Conservation (phyloP, 1,284 basidiomycete species). For the Mycena citricolor region DNA sequence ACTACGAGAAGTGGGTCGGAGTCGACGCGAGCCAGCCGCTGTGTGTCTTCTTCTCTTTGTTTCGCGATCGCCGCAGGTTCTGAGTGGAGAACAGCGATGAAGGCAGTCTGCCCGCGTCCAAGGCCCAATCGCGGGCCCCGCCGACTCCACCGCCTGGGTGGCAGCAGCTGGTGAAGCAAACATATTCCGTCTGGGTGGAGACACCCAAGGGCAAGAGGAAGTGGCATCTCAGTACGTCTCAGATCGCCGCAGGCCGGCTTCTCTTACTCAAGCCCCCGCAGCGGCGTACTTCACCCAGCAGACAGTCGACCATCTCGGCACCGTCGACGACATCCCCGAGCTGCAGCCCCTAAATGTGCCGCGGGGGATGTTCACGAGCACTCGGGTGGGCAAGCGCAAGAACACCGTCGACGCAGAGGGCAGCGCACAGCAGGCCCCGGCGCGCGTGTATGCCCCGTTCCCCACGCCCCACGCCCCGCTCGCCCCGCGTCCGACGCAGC, state of each 20-base stretch:
- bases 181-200: constrained; percentile 72
- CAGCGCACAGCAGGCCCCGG: constrained; percentile 26
- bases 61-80: constrained; percentile 11
- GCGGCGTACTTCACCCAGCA: constrained; percentile 78
- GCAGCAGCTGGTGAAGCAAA: constrained; percentile 76
- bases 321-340: constrained; percentile 59
- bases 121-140: constrained; percentile 23
- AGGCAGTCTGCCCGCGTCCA: no score
- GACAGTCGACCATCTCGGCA: constrained; percentile 62
- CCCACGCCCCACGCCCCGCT: constrained; percentile 11
- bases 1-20: constrained; percentile 68
- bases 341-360: constrained; percentile 57
- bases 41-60: constrained; percentile 32
- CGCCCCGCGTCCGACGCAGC: constrained; percentile 10
- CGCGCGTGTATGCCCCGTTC: constrained; percentile 20
- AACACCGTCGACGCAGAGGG: constrained; percentile 35
- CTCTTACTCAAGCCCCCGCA: constrained; percentile 28
- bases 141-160: constrained; percentile 56
- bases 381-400: constrained; percentile 52
- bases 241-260: constrained; percentile 19
- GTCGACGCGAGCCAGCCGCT: constrained; percentile 41
- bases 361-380: constrained; percentile 62
- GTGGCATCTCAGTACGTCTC: constrained; percentile 70
- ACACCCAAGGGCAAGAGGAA: constrained; percentile 64
- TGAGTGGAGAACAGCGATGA: no score